Evolutionary conservation across 2,329 filamentous ascomycete species (phyloP).

Genomic region (Fusarium papillatum): DNA sequence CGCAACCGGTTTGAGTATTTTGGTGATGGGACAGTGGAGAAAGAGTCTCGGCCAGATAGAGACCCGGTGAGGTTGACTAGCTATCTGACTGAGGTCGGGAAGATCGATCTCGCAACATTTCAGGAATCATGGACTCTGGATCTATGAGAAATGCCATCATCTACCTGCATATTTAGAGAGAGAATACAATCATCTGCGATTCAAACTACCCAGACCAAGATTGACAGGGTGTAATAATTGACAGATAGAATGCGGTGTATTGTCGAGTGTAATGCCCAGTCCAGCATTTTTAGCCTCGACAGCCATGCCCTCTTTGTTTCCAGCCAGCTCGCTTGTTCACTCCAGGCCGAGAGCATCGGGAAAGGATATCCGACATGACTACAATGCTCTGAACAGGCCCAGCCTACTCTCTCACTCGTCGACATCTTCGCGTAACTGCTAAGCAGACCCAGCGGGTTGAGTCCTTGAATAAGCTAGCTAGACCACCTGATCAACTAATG

Average conservation of each 20-base stretch:
- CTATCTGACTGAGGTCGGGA: not conserved
- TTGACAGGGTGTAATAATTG: not conserved
- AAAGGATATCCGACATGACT: not conserved
- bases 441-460: not conserved
- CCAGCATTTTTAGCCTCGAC: not conserved
- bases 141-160: not conserved
- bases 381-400: not conserved
- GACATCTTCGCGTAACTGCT: not conserved
- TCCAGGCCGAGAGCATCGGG: not conserved
- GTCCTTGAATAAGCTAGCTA: not conserved
- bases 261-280: not conserved
- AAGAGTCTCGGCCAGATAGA: not conserved
- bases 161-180: not conserved
- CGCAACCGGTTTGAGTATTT: conserved; percentile 9
- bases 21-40: conserved; percentile 1
- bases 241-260: not conserved
- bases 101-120: not conserved
- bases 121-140: not conserved
- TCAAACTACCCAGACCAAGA: not conserved
- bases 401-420: not conserved
- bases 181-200: not conserved
- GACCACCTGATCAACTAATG: not conserved
- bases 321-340: not conserved
- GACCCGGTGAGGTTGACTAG: not conserved
- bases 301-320: not conserved